phyloP scores from a whole-genome alignment of 257 asterid species.

The Penstemon newberryi region DNA sequence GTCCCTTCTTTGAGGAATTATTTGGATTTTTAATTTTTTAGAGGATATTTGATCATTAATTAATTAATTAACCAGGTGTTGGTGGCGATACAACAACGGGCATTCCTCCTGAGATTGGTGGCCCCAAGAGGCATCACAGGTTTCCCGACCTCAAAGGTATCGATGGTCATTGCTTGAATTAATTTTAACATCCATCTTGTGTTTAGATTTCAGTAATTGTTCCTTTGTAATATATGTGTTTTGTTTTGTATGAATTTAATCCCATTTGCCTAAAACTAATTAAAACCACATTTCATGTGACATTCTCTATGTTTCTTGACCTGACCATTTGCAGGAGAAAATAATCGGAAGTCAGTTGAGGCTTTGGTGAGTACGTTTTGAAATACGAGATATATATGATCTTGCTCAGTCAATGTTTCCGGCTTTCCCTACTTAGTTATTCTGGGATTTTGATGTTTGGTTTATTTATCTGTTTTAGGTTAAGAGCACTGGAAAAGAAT shows the following conservation, averaged over 20 bases:
- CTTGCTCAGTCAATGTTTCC: background rate
- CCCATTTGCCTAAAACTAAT: too few relatives aligned
- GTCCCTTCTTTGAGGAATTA: background rate
- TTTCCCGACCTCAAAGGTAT: slow-evolving; percentile 72
- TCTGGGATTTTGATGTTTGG: background rate
- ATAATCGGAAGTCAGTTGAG: slow-evolving; percentile 61
- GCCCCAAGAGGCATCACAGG: slow-evolving; percentile 49
- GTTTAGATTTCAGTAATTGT: too few relatives aligned
- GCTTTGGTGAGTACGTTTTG: slow-evolving; percentile 53
- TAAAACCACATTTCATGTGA: background rate
- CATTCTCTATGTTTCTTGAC: slow-evolving; percentile 16
- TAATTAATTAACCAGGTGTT: slow-evolving; percentile 41
- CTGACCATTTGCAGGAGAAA: slow-evolving; percentile 49
- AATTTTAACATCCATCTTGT: too few relatives aligned
- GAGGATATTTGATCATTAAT: background rate
- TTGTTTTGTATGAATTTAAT: too few relatives aligned
- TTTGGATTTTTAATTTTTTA: background rate
- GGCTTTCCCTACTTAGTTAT: too few relatives aligned
- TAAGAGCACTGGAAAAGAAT: slow-evolving; percentile 82
- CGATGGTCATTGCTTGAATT: background rate
- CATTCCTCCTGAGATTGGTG: slow-evolving; percentile 52
- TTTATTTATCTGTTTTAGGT: slow-evolving; percentile 42
- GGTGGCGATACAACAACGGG: slow-evolving; percentile 40
- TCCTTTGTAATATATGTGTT: too few relatives aligned
- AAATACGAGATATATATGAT: background rate